Evolutionary conservation across 345 rosid species (phyloP), one percentile per base, ranked within the genome.

Genomic region (Nephelium lappaceum): DNA sequence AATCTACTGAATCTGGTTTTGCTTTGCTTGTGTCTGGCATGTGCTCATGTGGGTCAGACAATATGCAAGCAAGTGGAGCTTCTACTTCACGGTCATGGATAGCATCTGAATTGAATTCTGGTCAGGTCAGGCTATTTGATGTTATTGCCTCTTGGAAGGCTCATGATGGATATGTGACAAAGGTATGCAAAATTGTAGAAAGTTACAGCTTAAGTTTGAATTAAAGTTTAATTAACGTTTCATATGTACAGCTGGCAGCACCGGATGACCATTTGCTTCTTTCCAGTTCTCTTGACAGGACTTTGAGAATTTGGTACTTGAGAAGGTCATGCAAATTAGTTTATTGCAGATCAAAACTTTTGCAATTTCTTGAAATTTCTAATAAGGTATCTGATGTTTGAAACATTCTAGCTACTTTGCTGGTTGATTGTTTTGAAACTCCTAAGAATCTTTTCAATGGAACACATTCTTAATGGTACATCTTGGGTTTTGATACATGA

Each of bases 81-180:
- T 81, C 84, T 43, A 71, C 85, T 79, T 80, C 95, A 74, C 82
- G 92, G 61, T 83, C 92, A 65, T 95, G 97, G 97, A 85, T 91
- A 84, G 97, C 98, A 47, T 80, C 97, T 82, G 97, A 97, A 72
- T 81, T 88, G 77, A 91, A 98, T 85, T 95, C 97, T 77, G 98
- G 98, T 79, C 89, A 92, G 75, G 93, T 97, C 78, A 86, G 87
- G 77, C 75, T 95, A 81, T 93, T 93, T 88, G 98, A 95, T 82
- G 80, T 90, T 65, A 72, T 92, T 86, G 88, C 92, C 70, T 88
- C 89, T 71, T 95, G 98, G 97, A 88, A 87, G 85, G 97, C 94
- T 86, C 98, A 95, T 68, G 94, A 92, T 74, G 98, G 95, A 85
- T 95, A 91, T 64, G 88, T 95, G 71, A 95, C 95, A 42, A 89